Percentiles rank a stretch among this genome's conserved stretches.
phyloP scores from a whole-genome alignment of 2,329 filamentous ascomycete species.

The Aspergillus amoenus region DNA sequence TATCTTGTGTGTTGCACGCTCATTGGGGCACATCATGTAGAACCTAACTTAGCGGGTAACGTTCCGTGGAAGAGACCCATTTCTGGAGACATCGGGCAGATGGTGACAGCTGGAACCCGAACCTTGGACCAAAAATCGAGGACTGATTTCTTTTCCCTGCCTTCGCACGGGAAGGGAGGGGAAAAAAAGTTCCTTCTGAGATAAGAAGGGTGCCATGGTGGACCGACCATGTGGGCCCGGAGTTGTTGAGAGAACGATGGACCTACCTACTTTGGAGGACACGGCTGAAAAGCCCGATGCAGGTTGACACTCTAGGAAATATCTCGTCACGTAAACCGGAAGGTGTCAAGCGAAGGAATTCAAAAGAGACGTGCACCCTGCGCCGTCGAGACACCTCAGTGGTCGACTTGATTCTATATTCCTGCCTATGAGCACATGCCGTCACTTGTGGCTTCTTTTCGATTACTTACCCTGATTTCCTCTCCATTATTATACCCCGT shows the following conservation, averaged over 20 bases:
- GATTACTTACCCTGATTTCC: background rate
- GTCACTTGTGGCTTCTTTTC: background rate
- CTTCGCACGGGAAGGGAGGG: background rate
- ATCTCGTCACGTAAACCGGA: conserved; percentile 10
- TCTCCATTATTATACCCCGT: background rate
- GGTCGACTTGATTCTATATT: conserved; percentile 5
- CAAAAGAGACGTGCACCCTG: conserved; percentile 19
- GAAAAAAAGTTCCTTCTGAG: conserved; percentile 1
- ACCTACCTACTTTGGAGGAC: conserved; percentile 2
- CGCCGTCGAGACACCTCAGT: conserved; percentile 6
- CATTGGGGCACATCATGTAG: conserved; percentile 19
- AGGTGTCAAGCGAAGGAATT: conserved; percentile 18
- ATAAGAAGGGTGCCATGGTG: conserved; percentile 11
- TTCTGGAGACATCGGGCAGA: background rate
- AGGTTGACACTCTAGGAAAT: conserved; percentile 19
- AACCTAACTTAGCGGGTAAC: conserved; percentile 10
- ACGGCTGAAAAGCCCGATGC: conserved; percentile 16
- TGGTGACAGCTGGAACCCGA: background rate
- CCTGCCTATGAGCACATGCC: conserved; percentile 5
- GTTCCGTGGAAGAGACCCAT: conserved; percentile 12
- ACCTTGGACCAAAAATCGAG: background rate
- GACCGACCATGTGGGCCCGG: conserved; percentile 11
- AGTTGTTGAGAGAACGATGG: conserved; percentile 8
- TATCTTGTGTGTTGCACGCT: conserved; percentile 12
- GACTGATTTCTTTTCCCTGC: background rate